phyloP scores from a whole-genome alignment of 2,329 filamentous ascomycete species.

The Xenoacremonium recifei region DNA sequence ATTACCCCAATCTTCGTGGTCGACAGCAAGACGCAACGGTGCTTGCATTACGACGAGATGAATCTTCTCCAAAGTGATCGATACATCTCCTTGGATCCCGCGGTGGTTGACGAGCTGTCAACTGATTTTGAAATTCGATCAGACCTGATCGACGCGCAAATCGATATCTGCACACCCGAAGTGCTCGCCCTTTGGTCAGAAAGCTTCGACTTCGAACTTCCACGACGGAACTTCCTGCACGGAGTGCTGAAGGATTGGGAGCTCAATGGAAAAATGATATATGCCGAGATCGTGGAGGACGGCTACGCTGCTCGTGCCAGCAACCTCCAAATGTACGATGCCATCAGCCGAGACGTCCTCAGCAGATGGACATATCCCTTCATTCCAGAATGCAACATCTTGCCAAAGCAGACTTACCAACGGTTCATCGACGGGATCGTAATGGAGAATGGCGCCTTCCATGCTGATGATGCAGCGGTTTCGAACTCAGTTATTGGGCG shows the following conservation, averaged over 20 bases:
- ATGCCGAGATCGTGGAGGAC: constrained; percentile 79
- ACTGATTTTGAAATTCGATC: constrained; percentile 77
- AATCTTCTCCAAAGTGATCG: constrained; percentile 64
- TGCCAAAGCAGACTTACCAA: constrained; percentile 74
- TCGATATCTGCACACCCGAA: constrained; percentile 97
- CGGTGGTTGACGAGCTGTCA: constrained; percentile 68
- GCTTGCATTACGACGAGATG: constrained; percentile 93
- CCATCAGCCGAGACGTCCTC: constrained; percentile 83
- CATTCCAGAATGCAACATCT: constrained; percentile 83
- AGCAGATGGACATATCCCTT: constrained; percentile 86
- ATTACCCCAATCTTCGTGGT: constrained; percentile 83
- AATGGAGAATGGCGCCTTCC: constrained; percentile 73
- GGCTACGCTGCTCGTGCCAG: constrained; percentile 84
- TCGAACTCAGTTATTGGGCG: constrained; percentile 73
- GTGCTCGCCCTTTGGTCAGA: constrained; percentile 94
- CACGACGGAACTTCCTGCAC: constrained; percentile 83
- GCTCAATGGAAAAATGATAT: constrained; percentile 94
- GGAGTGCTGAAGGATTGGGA: constrained; percentile 96
- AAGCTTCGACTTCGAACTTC: constrained; percentile 94
- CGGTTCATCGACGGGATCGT: constrained; percentile 69
- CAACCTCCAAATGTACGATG: constrained; percentile 86
- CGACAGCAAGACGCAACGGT: constrained; percentile 75
- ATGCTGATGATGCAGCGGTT: constrained; percentile 71
- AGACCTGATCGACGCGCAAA: constrained; percentile 89
- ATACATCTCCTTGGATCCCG: constrained; percentile 71